A percentile compares a stretch with the other conserved stretches of the same genome.
Evolutionary conservation across 345 rosid genomes (phyloP).

Genomic region (Bruguiera parviflora): DNA sequence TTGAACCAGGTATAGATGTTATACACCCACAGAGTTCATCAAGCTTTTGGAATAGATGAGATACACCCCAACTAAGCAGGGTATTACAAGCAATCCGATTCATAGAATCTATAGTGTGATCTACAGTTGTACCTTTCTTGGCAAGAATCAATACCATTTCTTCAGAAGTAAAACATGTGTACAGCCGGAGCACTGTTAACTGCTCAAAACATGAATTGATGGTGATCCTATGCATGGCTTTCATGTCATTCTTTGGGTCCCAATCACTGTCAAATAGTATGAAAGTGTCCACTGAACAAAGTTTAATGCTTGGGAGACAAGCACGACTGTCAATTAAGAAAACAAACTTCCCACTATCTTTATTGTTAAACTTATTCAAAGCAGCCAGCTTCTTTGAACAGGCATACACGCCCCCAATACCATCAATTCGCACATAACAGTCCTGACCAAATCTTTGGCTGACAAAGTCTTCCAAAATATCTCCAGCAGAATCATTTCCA

Average conservation of each 20-base stretch:
- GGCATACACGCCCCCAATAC: background rate
- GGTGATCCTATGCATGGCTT: background rate
- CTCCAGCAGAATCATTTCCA: conserved; percentile 11
- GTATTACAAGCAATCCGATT: background rate
- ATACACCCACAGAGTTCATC: background rate
- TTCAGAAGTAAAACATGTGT: conserved; percentile 8
- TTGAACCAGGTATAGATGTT: conserved; percentile 1
- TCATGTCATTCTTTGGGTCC: conserved; percentile 9
- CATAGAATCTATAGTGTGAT: background rate
- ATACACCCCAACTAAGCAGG: conserved; percentile 12
- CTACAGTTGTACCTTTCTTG: background rate
- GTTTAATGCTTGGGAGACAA: conserved; percentile 13
- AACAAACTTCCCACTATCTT: conserved; percentile 5
- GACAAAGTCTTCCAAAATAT: conserved; percentile 10
- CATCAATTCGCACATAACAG: conserved; percentile 11
- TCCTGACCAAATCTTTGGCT: conserved; percentile 4
- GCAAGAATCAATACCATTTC: conserved; percentile 10
- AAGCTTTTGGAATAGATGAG: conserved; percentile 3
- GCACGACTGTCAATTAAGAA: conserved; percentile 15
- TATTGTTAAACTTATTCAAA: conserved; percentile 4
- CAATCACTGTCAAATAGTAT: conserved; percentile 10
- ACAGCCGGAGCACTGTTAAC: conserved; percentile 5
- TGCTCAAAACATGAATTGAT: background rate
- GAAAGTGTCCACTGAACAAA: background rate
- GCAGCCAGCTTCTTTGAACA: conserved; percentile 8